Conservation (phyloP, 768 basidiomycete genomes). For the Podaxis carcinomalis region DNA sequence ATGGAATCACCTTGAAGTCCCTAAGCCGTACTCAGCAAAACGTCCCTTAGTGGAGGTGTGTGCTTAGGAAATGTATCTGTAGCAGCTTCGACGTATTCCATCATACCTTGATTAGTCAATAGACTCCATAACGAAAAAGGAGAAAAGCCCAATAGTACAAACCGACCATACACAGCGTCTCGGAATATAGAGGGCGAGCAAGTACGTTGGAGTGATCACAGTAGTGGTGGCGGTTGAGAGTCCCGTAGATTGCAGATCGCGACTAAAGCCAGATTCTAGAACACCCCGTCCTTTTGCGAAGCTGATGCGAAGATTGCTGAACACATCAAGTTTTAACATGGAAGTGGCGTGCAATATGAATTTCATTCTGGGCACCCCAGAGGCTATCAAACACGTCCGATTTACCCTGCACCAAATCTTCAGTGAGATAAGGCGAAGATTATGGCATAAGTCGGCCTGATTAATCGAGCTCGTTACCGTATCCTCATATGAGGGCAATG, state of each 20-base stretch:
- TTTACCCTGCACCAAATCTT: slow-evolving; percentile 5
- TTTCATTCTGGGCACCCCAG: not conserved
- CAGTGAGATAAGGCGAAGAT: slow-evolving; percentile 6
- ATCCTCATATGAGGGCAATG: not conserved
- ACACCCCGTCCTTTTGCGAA: not conserved
- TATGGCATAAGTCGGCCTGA: not conserved
- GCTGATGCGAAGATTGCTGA: slow-evolving; percentile 4
- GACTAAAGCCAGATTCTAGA: slow-evolving; percentile 4
- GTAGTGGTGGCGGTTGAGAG: slow-evolving; percentile 7
- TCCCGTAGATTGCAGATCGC: slow-evolving; percentile 2
- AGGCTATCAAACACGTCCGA: slow-evolving; percentile 9
- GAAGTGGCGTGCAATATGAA: slow-evolving; percentile 7
- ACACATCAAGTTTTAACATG: slow-evolving; percentile 1
- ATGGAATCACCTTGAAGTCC: slow-evolving; percentile 2
- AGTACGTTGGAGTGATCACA: not conserved
- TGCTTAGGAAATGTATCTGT: not conserved
- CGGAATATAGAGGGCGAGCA: not conserved
- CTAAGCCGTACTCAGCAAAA: not conserved
- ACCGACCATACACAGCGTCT: not conserved
- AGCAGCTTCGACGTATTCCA: not conserved
- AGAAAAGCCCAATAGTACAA: not conserved
- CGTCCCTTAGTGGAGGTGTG: not conserved
- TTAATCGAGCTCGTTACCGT: not conserved
- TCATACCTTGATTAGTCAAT: not conserved
- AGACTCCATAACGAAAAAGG: not conserved